Percentiles rank a stretch among this genome's conserved stretches.
phyloP scores from a whole-genome alignment of 345 rosid species.

The Eucalyptus guilfoylei region DNA sequence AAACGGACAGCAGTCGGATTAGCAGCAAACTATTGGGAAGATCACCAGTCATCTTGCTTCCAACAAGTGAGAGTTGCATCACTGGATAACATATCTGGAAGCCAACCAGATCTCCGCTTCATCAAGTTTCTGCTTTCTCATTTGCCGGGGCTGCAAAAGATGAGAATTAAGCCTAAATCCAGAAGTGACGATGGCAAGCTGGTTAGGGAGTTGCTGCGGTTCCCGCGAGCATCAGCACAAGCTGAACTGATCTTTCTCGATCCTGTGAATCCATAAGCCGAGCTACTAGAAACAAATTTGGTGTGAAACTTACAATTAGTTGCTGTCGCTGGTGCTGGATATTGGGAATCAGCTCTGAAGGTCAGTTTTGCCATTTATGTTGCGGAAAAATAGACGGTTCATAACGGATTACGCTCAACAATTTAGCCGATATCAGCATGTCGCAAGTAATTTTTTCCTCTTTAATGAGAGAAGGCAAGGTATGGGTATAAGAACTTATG shows the following conservation, averaged over 20 bases:
- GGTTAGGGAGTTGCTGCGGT: constrained; percentile 34
- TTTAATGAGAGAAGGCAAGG: too few species aligned
- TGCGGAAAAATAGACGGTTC: too few species aligned
- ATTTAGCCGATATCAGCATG: not conserved
- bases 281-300: too few species aligned
- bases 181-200: constrained; percentile 29
- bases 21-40: constrained; percentile 19
- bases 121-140: constrained; percentile 41
- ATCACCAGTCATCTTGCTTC: not conserved
- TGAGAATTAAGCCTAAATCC: constrained; percentile 41
- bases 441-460: not conserved
- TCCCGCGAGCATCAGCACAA: constrained; percentile 34
- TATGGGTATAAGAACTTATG: not conserved
- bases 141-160: constrained; percentile 34
- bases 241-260: constrained; percentile 48
- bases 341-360: too few species aligned
- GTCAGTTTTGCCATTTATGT: too few species aligned
- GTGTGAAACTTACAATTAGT: too few species aligned
- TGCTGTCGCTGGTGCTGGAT: too few species aligned
- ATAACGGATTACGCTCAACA: too few species aligned
- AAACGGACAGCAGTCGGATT: constrained; percentile 7
- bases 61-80: constrained; percentile 5
- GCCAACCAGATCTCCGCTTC: constrained; percentile 33
- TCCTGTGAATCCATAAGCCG: not conserved
- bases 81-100: constrained; percentile 29